A percentile compares a stretch with the other conserved stretches of the same genome.
Conservation (phyloP, 2,329 filamentous ascomycete genomes). For the Nothophaeocryptopus gaeumannii region DNA sequence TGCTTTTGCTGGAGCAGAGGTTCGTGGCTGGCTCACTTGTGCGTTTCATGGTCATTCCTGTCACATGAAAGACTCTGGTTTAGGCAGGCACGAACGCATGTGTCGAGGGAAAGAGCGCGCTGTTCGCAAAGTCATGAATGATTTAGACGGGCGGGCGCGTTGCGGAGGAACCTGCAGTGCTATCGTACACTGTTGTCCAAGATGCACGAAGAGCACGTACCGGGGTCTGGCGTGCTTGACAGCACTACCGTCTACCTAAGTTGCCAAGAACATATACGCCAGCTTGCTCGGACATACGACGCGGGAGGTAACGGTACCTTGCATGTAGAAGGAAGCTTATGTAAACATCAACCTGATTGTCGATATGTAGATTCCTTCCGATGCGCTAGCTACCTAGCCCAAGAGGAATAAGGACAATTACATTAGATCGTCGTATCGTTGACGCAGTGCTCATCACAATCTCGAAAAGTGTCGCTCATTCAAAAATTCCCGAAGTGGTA, state of each 20-base stretch:
- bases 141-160: too few species aligned
- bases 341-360: not conserved
- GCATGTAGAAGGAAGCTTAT: too few species aligned
- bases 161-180: too few species aligned
- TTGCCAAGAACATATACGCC: not conserved
- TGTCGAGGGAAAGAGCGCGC: too few species aligned
- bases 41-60: too few species aligned
- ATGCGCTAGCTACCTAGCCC: not conserved
- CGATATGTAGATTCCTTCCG: not conserved
- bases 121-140: too few species aligned
- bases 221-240: not conserved
- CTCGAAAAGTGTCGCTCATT: conserved; percentile 10
- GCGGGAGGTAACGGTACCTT: not conserved
- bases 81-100: too few species aligned
- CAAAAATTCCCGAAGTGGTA: conserved; percentile 12
- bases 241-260: not conserved
- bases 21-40: too few species aligned
- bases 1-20: too few species aligned
- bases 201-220: not conserved
- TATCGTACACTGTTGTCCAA: too few species aligned
- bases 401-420: not conserved
- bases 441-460: conserved; percentile 8
- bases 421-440: conserved; percentile 8
- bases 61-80: too few species aligned
- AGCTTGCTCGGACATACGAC: not conserved